Evolutionary conservation across 352 stramenopile species (phyloP).

Genomic region (Pythium aristosporum): DNA sequence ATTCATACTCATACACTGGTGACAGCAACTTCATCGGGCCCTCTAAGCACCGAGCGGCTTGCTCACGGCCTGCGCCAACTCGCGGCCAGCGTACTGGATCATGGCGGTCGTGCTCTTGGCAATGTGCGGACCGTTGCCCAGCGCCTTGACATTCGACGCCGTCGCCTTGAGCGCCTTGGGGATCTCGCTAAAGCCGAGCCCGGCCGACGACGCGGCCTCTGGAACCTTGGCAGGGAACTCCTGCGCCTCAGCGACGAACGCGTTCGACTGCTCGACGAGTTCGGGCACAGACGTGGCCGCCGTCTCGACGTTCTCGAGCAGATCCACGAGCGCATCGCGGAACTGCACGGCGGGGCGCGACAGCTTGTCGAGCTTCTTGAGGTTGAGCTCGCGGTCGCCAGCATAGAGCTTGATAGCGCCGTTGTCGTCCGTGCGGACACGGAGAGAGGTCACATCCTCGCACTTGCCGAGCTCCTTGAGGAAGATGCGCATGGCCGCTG

Average conservation of each 20-base stretch:
- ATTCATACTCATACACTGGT: not conserved
- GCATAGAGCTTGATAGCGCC: conserved; percentile 45
- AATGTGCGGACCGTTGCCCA: conserved; percentile 51
- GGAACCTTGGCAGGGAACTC: conserved; percentile 41
- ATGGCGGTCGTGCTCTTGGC: conserved; percentile 44
- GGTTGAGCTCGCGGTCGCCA: conserved; percentile 42
- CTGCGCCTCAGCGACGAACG: conserved; percentile 43
- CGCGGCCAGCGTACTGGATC: conserved; percentile 47
- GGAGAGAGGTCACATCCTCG: conserved; percentile 37
- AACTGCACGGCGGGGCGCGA: conserved; percentile 38
- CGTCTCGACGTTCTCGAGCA: conserved; percentile 54
- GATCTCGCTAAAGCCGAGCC: conserved; percentile 42
- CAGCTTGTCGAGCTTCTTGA: conserved; percentile 50
- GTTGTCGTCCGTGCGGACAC: conserved; percentile 38
- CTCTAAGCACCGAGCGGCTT: conserved; percentile 36
- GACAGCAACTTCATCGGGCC: not conserved
- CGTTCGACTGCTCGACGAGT: conserved; percentile 36
- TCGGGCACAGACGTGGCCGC: conserved; percentile 47
- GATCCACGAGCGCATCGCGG: conserved; percentile 46
- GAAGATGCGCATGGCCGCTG: conserved; percentile 40
- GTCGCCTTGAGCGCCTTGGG: conserved; percentile 40
- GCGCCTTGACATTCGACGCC: conserved; percentile 41
- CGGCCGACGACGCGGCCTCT: conserved; percentile 40
- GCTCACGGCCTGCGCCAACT: conserved; percentile 40
- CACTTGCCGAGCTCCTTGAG: conserved; percentile 45